Percentiles rank a stretch among this genome's conserved stretches.
phyloP scores from a whole-genome alignment of 1,284 basidiomycete species.

The Trichosporon coremiiforme region DNA sequence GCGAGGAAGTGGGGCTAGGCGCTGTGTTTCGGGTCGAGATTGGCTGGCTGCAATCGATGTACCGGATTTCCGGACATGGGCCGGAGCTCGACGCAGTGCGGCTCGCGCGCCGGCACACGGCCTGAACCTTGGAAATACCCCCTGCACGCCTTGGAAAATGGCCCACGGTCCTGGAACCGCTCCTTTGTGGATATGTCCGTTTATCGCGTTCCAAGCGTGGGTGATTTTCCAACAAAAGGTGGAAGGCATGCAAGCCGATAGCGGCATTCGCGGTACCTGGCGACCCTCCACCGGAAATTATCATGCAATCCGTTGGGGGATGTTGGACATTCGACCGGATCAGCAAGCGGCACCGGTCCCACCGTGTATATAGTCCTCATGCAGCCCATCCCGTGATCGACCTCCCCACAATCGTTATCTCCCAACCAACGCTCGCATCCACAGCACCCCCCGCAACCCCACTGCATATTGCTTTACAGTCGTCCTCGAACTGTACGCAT shows the following conservation, averaged over 20 bases:
- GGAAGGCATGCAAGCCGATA: background rate
- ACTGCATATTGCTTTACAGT: background rate
- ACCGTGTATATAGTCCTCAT: background rate
- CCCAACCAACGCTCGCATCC: background rate
- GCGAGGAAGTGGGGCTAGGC: background rate
- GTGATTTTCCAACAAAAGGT: slow-evolving; percentile 8
- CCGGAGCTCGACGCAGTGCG: background rate
- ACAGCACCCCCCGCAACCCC: background rate
- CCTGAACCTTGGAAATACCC: slow-evolving; percentile 16
- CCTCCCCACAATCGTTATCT: slow-evolving; percentile 3
- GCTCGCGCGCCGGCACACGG: background rate
- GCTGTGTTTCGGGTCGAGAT: background rate
- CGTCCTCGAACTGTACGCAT: background rate
- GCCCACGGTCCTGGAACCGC: background rate
- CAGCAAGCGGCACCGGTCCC: background rate
- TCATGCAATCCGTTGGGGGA: slow-evolving; percentile 8
- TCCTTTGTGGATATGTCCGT: background rate
- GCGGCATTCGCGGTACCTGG: background rate
- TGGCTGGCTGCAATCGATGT: background rate
- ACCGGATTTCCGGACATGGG: background rate
- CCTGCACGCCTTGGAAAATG: slow-evolving; percentile 13
- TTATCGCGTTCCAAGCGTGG: background rate
- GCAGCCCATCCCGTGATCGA: background rate
- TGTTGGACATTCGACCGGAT: slow-evolving; percentile 6
- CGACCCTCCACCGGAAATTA: slow-evolving; percentile 3